phyloP scores from a whole-genome alignment of 306 rosid species.

The Oxytropis ochrocephala region DNA sequence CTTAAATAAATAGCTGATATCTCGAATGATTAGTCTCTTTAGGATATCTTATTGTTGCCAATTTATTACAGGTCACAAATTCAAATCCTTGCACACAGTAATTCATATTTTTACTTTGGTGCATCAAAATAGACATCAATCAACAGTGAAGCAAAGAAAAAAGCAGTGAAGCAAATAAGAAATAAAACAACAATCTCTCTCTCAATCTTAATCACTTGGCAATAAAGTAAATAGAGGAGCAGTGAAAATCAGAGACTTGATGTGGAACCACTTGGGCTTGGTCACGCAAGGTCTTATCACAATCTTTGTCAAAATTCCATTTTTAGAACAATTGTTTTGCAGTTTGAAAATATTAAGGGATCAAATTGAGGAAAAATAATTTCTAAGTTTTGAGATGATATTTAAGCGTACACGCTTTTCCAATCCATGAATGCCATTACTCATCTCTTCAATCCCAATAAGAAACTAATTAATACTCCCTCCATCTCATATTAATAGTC shows the following conservation, averaged over 20 bases:
- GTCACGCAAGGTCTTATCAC: constrained; percentile 39
- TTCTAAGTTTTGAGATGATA: background rate
- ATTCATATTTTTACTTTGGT: background rate
- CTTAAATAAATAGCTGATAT: too few species aligned
- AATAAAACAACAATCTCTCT: constrained; percentile 1
- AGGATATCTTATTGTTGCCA: too few species aligned
- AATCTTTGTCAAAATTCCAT: constrained; percentile 32
- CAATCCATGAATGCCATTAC: constrained; percentile 20
- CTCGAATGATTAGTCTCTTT: too few species aligned
- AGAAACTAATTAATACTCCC: too few species aligned
- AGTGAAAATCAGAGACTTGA: constrained; percentile 19
- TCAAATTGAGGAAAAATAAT: background rate
- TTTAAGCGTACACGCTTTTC: constrained; percentile 28
- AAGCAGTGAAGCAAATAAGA: background rate
- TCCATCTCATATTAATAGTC: too few species aligned
- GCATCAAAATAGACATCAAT: background rate
- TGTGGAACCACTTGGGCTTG: background rate
- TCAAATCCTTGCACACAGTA: background rate
- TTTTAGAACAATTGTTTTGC: background rate
- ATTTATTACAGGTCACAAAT: background rate
- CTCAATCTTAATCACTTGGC: background rate
- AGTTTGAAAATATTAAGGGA: constrained; percentile 2
- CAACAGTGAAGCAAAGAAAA: background rate
- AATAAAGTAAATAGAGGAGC: constrained; percentile 3
- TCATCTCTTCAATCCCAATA: background rate